Evolutionary conservation across 2,329 filamentous ascomycete genomes (phyloP).

Genomic region (Ploettnerulaceae sp.): DNA sequence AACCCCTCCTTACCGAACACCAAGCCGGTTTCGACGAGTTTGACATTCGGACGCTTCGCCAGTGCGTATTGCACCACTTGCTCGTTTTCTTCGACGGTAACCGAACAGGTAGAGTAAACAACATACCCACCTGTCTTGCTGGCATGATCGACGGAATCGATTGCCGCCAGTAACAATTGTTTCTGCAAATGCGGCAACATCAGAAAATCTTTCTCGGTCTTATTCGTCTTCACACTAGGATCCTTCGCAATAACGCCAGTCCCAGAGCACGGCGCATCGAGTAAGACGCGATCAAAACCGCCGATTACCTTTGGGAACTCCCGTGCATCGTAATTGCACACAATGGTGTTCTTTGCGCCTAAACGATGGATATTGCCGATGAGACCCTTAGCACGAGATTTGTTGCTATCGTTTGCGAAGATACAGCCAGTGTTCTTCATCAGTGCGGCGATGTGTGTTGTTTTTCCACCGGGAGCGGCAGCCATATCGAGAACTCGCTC

Average conservation of each 20-base stretch:
- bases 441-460: conserved; percentile 89
- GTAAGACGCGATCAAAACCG: conserved; percentile 89
- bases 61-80: conserved; percentile 91
- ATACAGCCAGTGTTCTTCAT: conserved; percentile 97
- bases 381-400: conserved; percentile 87
- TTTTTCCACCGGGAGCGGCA: conserved; percentile 92
- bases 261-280: conserved; percentile 93
- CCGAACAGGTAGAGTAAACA: conserved; percentile 94
- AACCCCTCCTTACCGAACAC: conserved; percentile 91
- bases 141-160: conserved; percentile 88
- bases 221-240: conserved; percentile 95
- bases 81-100: conserved; percentile 92
- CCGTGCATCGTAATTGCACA: conserved; percentile 91
- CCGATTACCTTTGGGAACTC: conserved; percentile 94
- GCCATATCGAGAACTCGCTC: conserved; percentile 92
- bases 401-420: conserved; percentile 95
- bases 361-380: conserved; percentile 97
- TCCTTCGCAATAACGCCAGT: conserved; percentile 98
- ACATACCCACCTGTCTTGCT: conserved; percentile 93
- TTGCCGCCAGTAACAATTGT: conserved; percentile 85
- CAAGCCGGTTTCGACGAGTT: conserved; percentile 85
- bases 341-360: conserved; percentile 87
- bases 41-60: conserved; percentile 86
- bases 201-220: conserved; percentile 92
- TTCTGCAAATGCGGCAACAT: conserved; percentile 91